These are phyloP conservation scores for Dicorynia guianensis DNA, from an alignment of 306 rosid genomes.

Conservation along the genomic window DNA sequence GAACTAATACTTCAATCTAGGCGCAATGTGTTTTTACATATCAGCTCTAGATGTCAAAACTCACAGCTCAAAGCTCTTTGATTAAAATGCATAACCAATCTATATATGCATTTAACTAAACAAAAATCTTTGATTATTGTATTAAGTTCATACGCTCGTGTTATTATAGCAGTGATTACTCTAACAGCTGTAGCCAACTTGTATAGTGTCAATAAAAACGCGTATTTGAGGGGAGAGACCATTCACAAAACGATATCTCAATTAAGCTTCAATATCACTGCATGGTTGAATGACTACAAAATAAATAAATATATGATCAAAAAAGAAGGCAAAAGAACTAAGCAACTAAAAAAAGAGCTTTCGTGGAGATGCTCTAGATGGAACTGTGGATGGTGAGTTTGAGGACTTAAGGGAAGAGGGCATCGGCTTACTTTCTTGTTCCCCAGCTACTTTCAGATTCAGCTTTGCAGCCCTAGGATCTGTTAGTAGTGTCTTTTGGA, in stretches of 20 bases:
- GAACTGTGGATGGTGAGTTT: slow-evolving; percentile 51
- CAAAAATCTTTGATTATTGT: neutral
- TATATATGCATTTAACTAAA: slow-evolving; percentile 1
- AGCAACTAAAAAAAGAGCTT: slow-evolving; percentile 75
- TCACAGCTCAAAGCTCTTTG: too few relatives aligned
- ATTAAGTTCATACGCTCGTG: too few relatives aligned
- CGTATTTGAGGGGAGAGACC: neutral
- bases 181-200: too few relatives aligned
- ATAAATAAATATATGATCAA: neutral
- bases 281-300: slow-evolving; percentile 35
- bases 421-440: slow-evolving; percentile 70
- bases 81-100: too few relatives aligned
- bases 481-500: slow-evolving; percentile 81
- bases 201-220: too few relatives aligned
- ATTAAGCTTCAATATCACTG: slow-evolving; percentile 55
- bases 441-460: slow-evolving; percentile 62
- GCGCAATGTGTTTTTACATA: too few relatives aligned
- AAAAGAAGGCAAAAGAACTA: neutral
- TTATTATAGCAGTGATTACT: too few relatives aligned
- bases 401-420: slow-evolving; percentile 59
- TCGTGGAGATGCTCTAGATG: slow-evolving; percentile 62
- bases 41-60: neutral
- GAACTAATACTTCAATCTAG: neutral
- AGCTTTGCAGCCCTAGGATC: slow-evolving; percentile 89
- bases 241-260: slow-evolving; percentile 29